Percentiles rank a stretch among this genome's conserved stretches.
Conservation (phyloP, 306 rosid genomes). For the Quercus wislizeni region DNA sequence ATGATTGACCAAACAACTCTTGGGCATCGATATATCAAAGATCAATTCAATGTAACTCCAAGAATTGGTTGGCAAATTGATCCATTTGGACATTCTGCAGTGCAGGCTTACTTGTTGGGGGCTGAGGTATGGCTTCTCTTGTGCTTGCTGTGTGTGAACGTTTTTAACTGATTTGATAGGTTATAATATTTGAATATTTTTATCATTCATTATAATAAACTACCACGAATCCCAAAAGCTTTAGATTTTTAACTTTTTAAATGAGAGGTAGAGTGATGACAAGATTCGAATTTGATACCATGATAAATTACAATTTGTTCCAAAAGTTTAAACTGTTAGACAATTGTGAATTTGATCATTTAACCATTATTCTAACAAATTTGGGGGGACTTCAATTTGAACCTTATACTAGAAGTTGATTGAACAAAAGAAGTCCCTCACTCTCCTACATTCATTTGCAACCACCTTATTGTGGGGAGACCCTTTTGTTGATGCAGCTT, state of each 20-base stretch:
- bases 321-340: too few relatives aligned
- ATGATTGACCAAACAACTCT: constrained; percentile 94
- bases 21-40: constrained; percentile 71
- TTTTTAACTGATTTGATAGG: background rate
- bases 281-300: too few relatives aligned
- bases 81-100: constrained; percentile 91
- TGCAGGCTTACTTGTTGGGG: constrained; percentile 74
- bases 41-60: constrained; percentile 63
- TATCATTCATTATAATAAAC: too few relatives aligned
- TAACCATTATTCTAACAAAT: too few relatives aligned
- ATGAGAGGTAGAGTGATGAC: too few relatives aligned
- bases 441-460: background rate
- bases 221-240: too few relatives aligned
- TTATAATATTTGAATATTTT: too few relatives aligned
- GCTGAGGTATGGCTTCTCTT: constrained; percentile 55
- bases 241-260: too few relatives aligned
- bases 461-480: background rate
- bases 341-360: too few relatives aligned
- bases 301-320: too few relatives aligned
- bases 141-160: background rate
- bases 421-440: background rate
- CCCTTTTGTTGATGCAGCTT: constrained; percentile 29
- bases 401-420: background rate
- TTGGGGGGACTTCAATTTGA: background rate
- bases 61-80: constrained; percentile 92